A percentile compares a stretch with the other conserved stretches of the same genome.
Evolutionary conservation across 1,139 yeast genomes (phyloP).

Genomic region (Groenewaldozyma auringiensis): DNA sequence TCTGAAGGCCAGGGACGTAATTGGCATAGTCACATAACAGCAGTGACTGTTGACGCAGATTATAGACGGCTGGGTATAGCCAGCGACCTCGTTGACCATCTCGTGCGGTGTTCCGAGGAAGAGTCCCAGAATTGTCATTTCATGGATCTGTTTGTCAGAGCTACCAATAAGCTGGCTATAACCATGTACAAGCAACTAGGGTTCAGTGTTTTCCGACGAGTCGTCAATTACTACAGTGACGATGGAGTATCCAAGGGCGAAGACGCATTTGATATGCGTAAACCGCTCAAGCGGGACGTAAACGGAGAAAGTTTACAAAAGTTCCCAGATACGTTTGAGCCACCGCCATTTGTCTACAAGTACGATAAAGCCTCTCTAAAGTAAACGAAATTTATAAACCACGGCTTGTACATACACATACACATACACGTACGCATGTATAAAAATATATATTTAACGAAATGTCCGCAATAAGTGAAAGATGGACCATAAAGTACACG

Average conservation of each 20-base stretch:
- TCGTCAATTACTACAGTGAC: constrained; percentile 71
- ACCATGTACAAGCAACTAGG: constrained; percentile 80
- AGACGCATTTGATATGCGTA: constrained; percentile 70
- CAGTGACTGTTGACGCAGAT: constrained; percentile 80
- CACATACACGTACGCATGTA: too few species aligned
- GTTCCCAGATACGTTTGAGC: constrained; percentile 22
- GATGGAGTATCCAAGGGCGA: constrained; percentile 37
- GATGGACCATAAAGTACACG: constrained; percentile 52
- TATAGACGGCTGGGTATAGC: constrained; percentile 85
- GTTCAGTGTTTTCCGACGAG: constrained; percentile 76
- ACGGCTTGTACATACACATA: too few species aligned
- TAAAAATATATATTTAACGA: too few species aligned
- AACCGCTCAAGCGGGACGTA: constrained; percentile 48
- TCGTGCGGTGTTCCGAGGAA: constrained; percentile 65
- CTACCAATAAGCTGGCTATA: constrained; percentile 72
- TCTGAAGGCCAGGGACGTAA: constrained; percentile 78
- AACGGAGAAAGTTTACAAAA: constrained; percentile 27
- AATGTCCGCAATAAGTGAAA: constrained; percentile 16
- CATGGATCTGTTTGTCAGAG: constrained; percentile 84
- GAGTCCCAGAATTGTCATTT: constrained; percentile 54
- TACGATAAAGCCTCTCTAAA: constrained; percentile 17
- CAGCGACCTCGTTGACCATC: constrained; percentile 54
- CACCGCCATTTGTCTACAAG: constrained; percentile 18
- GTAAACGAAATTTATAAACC: neutral
- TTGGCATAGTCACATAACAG: constrained; percentile 97